phyloP scores from a whole-genome alignment of 352 stramenopile species.

The Phytophthora podocarpi region DNA sequence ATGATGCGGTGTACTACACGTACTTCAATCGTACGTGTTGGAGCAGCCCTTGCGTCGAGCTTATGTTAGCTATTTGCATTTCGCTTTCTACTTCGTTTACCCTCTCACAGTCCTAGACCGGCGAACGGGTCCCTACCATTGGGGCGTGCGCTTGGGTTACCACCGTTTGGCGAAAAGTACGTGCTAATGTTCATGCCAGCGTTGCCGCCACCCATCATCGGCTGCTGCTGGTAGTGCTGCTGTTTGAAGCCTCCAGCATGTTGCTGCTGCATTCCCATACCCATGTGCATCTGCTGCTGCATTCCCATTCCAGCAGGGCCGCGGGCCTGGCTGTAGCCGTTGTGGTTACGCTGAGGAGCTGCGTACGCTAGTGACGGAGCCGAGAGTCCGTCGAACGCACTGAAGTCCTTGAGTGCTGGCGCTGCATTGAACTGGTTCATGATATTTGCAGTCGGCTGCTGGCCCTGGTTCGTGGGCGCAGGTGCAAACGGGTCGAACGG shows the following conservation, averaged over 20 bases:
- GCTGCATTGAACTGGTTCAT: conserved; percentile 35
- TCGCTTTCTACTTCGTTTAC: conserved; percentile 15
- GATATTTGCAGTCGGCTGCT: conserved; percentile 20
- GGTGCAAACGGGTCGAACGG: conserved; percentile 41
- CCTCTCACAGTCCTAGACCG: conserved; percentile 53
- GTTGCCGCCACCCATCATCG: conserved; percentile 41
- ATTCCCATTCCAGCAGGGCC: conserved; percentile 32
- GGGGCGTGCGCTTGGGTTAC: conserved; percentile 9
- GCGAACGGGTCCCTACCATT: conserved; percentile 74
- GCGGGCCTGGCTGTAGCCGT: conserved; percentile 34
- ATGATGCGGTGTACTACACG: conserved; percentile 4
- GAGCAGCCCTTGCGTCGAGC: background rate
- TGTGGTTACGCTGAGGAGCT: conserved; percentile 29
- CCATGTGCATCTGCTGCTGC: conserved; percentile 29
- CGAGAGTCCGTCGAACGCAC: conserved; percentile 60
- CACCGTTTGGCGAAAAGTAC: conserved; percentile 44
- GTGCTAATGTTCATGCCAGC: conserved; percentile 49
- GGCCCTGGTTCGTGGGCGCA: conserved; percentile 22
- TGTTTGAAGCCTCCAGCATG: conserved; percentile 23
- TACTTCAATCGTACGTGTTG: conserved; percentile 20
- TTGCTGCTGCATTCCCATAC: conserved; percentile 39
- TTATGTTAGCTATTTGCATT: conserved; percentile 21
- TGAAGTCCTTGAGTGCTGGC: conserved; percentile 53
- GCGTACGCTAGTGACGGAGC: conserved; percentile 33
- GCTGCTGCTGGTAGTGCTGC: conserved; percentile 33